Evolutionary conservation across 2,329 filamentous ascomycete genomes (phyloP).

Genomic region (Exutisphaerella laricina): DNA sequence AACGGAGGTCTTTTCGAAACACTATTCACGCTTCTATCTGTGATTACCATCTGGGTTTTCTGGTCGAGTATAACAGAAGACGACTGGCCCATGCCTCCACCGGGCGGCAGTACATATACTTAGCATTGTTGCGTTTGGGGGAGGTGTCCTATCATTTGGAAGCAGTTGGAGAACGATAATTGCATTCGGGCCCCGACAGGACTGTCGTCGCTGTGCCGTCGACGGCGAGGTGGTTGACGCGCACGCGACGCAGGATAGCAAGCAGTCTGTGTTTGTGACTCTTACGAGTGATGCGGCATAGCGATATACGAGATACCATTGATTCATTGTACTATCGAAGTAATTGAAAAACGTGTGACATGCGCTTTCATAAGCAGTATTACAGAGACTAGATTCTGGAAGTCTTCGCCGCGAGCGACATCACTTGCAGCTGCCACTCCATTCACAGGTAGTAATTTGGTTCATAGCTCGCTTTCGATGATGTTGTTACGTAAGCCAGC

Average conservation of each 20-base stretch:
- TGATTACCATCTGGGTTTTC: constrained; percentile 84
- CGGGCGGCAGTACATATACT: constrained; percentile 38
- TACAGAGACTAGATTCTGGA: no score
- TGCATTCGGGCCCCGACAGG: constrained; percentile 5
- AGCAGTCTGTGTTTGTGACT: constrained; percentile 11
- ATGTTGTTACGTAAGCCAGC: no score
- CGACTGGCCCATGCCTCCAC: constrained; percentile 70
- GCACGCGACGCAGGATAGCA: constrained; percentile 12
- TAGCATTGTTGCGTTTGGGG: constrained; percentile 13
- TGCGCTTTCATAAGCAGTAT: no score
- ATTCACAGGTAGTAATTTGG: no score
- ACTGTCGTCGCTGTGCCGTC: constrained; percentile 6
- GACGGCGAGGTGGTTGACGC: constrained; percentile 1
- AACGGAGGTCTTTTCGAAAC: constrained; percentile 92
- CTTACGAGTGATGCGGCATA: constrained; percentile 21
- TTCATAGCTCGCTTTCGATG: no score
- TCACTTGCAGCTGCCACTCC: no score
- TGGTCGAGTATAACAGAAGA: constrained; percentile 99
- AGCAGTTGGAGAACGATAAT: constrained; percentile 2
- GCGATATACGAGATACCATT: constrained; percentile 20
- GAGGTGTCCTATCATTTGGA: constrained; percentile 3
- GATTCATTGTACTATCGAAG: constrained; percentile 1
- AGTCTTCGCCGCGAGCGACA: no score
- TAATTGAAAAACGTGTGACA: no score
- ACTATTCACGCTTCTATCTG: constrained; percentile 79